A percentile compares a stretch with the other conserved stretches of the same genome.
These are phyloP conservation scores for Annulohypoxylon bovei DNA, from an alignment of 495 filamentous ascomycete species.

Conservation along the genomic window DNA sequence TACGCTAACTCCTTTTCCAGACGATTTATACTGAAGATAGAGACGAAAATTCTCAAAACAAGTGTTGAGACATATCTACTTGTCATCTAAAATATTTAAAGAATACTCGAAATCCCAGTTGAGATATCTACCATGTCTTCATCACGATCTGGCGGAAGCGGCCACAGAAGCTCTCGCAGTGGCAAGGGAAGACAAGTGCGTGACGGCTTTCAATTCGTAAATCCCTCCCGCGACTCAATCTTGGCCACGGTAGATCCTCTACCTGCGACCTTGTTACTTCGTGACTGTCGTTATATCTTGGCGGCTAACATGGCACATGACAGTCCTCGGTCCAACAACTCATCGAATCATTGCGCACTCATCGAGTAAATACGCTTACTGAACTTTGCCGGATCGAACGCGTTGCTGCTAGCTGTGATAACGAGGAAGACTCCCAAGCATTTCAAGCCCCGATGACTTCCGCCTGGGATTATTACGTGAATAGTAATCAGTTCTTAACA, in stretches of 20 bases:
- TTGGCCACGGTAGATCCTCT: not conserved
- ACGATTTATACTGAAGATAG: not conserved
- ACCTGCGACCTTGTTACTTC: not conserved
- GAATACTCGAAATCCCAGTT: not conserved
- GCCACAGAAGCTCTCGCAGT: slow-evolving; percentile 28
- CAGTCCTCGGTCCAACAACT: slow-evolving; percentile 52
- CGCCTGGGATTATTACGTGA: slow-evolving; percentile 80
- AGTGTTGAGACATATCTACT: not conserved
- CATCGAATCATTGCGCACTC: slow-evolving; percentile 66
- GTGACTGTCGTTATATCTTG: not conserved
- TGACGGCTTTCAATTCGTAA: slow-evolving; percentile 45
- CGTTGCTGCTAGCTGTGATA: slow-evolving; percentile 63
- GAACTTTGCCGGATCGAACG: slow-evolving; percentile 80
- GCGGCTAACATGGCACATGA: slow-evolving; percentile 11
- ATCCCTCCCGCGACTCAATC: slow-evolving; percentile 19
- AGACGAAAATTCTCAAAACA: not conserved
- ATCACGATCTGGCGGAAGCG: slow-evolving; percentile 27
- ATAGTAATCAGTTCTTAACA: slow-evolving; percentile 75
- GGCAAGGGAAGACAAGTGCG: slow-evolving; percentile 42
- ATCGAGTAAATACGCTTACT: slow-evolving; percentile 76
- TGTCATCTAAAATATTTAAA: not conserved
- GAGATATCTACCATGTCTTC: slow-evolving; percentile 35
- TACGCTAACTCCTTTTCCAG: not conserved
- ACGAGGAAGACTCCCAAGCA: slow-evolving; percentile 64
- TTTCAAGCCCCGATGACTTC: slow-evolving; percentile 70